Conservation (phyloP, 768 basidiomycete genomes). For the Chalciporus pseudorubinellus region DNA sequence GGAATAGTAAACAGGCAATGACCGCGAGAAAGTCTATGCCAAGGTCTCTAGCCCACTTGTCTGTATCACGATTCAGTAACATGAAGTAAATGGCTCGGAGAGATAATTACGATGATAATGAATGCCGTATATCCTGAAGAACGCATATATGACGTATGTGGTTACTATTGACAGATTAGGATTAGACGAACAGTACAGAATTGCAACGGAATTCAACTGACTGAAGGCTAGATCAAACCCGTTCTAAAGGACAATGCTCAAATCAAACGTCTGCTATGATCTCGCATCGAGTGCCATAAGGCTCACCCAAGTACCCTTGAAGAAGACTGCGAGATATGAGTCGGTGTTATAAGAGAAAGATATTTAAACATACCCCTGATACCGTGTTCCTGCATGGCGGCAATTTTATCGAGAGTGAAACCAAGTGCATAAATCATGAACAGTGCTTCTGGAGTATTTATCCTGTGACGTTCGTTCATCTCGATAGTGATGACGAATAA, state of each 20-base stretch:
- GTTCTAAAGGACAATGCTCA: conserved; percentile 47
- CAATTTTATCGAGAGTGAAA: conserved; percentile 88
- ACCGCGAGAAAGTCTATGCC: conserved; percentile 85
- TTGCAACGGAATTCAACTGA: conserved; percentile 28
- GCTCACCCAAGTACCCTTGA: conserved; percentile 79
- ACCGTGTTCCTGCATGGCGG: conserved; percentile 95
- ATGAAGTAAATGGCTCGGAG: not conserved
- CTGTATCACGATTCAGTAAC: conserved; percentile 34
- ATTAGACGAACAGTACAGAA: not conserved
- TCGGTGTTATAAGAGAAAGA: not conserved
- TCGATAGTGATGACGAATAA: conserved; percentile 82
- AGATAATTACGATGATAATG: conserved; percentile 54
- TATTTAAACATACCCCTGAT: conserved; percentile 59
- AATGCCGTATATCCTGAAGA: conserved; percentile 72
- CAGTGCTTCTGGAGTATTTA: conserved; percentile 65
- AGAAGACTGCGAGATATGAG: conserved; percentile 54
- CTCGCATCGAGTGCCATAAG: conserved; percentile 8
- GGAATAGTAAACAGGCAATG: conserved; percentile 89
- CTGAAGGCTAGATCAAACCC: conserved; percentile 93
- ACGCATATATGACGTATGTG: conserved; percentile 71
- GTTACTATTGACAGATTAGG: conserved; percentile 52
- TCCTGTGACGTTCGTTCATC: conserved; percentile 52
- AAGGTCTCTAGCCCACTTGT: conserved; percentile 59
- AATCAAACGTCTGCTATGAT: conserved; percentile 17
- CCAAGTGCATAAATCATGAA: conserved; percentile 83